Conservation (phyloP, 164 flowering plant genomes). For the Tinospora cordifolia region DNA sequence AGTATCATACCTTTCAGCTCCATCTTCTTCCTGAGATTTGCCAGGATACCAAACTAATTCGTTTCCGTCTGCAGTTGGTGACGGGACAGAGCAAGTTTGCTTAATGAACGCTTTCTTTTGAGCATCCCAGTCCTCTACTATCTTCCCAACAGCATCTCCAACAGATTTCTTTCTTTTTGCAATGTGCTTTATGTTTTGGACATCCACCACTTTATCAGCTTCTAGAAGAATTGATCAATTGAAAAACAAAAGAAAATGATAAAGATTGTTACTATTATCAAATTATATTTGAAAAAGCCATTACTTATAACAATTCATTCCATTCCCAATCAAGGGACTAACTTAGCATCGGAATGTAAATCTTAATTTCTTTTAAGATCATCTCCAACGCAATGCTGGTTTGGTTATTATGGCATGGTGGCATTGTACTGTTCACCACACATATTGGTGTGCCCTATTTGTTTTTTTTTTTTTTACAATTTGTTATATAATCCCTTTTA, state of each 20-base stretch:
- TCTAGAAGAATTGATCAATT: slow-evolving; percentile 24
- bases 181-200: slow-evolving; percentile 59
- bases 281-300: neutral
- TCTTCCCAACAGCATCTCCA: slow-evolving; percentile 43
- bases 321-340: too few species aligned
- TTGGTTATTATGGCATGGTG: neutral
- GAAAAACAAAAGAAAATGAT: neutral
- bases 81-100: slow-evolving; percentile 30
- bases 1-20: too few species aligned
- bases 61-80: slow-evolving; percentile 11
- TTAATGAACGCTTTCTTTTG: slow-evolving; percentile 42
- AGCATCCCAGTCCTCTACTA: slow-evolving; percentile 43
- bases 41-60: slow-evolving; percentile 12
- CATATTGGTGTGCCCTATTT: too few species aligned
- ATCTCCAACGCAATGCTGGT: too few species aligned
- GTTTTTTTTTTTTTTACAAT: too few species aligned
- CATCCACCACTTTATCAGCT: slow-evolving; percentile 49
- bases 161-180: slow-evolving; percentile 33
- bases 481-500: too few species aligned
- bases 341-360: too few species aligned
- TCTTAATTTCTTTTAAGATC: too few species aligned
- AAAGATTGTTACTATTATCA: neutral
- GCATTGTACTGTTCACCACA: too few species aligned
- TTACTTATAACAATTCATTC: neutral
- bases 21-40: too few species aligned